These are phyloP conservation scores for Euphorbia lathyris DNA, from an alignment of 345 rosid genomes.

Conservation along the genomic window DNA sequence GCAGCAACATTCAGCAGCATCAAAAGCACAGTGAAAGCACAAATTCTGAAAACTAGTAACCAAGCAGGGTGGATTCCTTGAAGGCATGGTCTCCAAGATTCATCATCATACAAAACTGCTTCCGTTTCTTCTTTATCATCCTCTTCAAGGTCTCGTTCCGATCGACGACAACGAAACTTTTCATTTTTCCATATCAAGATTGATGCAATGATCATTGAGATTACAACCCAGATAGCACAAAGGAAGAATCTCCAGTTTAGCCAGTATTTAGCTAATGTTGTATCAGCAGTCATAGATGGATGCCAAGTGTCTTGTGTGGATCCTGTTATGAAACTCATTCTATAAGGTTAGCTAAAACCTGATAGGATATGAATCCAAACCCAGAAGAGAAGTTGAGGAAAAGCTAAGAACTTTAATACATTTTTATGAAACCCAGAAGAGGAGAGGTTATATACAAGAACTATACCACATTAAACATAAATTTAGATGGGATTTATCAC, in stretches of 20 bases:
- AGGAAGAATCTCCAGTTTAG: conserved; percentile 84
- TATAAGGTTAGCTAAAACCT: conserved; percentile 11
- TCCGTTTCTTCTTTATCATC: conserved; percentile 35
- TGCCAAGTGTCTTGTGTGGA: conserved; percentile 52
- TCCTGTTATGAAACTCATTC: conserved; percentile 46
- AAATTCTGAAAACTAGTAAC: conserved; percentile 71
- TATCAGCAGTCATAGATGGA: conserved; percentile 54
- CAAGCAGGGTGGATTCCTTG: conserved; percentile 87
- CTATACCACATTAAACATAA: neutral
- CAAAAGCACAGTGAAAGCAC: conserved; percentile 64
- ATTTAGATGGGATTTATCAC: neutral
- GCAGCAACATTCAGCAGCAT: conserved; percentile 43
- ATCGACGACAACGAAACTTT: conserved; percentile 26
- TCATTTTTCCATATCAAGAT: conserved; percentile 66
- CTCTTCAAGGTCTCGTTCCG: conserved; percentile 21
- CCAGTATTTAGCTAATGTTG: conserved; percentile 74
- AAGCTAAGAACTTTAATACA: neutral
- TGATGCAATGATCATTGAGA: conserved; percentile 35
- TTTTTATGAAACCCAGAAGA: too few species aligned
- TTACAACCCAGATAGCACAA: conserved; percentile 57
- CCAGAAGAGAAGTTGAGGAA: neutral
- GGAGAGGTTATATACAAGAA: neutral
- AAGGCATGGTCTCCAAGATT: conserved; percentile 83
- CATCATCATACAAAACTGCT: conserved; percentile 56
- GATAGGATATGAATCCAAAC: neutral